These are phyloP conservation scores for Phytopythium kandeliae DNA, from an alignment of 352 stramenopile genomes.

Conservation along the genomic window DNA sequence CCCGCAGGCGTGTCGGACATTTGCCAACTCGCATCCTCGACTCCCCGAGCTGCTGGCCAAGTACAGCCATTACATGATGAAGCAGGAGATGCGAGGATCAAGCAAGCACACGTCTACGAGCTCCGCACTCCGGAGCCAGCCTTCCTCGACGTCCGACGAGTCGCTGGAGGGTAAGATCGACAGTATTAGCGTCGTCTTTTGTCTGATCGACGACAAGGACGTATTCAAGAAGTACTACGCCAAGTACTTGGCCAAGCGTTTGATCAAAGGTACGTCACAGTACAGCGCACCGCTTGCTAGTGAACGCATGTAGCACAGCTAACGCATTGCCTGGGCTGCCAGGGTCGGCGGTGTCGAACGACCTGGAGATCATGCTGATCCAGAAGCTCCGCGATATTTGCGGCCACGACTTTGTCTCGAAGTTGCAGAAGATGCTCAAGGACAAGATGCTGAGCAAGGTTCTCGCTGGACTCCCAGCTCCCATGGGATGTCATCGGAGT, in stretches of 20 bases:
- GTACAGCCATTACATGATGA: conserved; percentile 85
- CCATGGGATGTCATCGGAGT: not conserved
- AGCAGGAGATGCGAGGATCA: conserved; percentile 42
- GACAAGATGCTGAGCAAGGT: conserved; percentile 85
- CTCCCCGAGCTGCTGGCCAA: conserved; percentile 78
- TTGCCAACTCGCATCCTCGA: conserved; percentile 77
- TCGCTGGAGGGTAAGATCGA: conserved; percentile 76
- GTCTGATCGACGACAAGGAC: conserved; percentile 87
- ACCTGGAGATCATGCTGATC: conserved; percentile 74
- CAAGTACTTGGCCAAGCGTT: conserved; percentile 75
- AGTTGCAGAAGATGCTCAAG: conserved; percentile 87
- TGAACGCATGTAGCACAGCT: conserved; percentile 1
- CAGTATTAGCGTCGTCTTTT: conserved; percentile 80
- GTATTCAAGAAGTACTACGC: conserved; percentile 89
- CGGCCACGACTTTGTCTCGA: conserved; percentile 82
- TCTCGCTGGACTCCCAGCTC: not conserved
- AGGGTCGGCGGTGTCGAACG: conserved; percentile 64
- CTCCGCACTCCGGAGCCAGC: conserved; percentile 3
- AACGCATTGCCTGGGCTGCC: not conserved
- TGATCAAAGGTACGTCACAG: conserved; percentile 68
- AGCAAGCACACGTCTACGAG: not conserved
- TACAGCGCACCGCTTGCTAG: not conserved
- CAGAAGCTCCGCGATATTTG: conserved; percentile 84
- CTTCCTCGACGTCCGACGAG: conserved; percentile 32
- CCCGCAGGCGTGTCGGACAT: conserved; percentile 64